Conservation (phyloP, 805 yeast genomes). For the Ogataea parapolymorpha region DNA sequence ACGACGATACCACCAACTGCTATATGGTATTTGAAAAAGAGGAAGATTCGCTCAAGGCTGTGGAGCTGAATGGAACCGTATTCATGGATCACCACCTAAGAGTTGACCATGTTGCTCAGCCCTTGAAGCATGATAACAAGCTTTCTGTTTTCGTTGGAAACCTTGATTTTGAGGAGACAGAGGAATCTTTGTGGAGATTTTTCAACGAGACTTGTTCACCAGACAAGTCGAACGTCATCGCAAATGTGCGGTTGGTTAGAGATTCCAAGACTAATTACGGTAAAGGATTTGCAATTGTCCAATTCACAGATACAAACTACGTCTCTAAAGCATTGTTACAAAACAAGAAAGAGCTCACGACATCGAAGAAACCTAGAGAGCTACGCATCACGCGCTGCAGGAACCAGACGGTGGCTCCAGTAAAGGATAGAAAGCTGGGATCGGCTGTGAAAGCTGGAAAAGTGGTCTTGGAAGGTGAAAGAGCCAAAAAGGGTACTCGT, state of each 20-base stretch:
- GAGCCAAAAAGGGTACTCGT: conserved; percentile 68
- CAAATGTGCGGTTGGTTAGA: conserved; percentile 85
- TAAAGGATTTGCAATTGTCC: conserved; percentile 96
- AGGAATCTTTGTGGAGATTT: conserved; percentile 83
- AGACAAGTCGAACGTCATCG: conserved; percentile 49
- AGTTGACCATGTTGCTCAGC: conserved; percentile 92
- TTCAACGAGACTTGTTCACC: conserved; percentile 47
- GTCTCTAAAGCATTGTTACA: conserved; percentile 80
- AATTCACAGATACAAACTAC: conserved; percentile 67
- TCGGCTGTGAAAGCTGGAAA: conserved; percentile 74
- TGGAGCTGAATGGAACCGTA: conserved; percentile 58
- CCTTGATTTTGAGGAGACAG: conserved; percentile 87
- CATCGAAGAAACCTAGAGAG: conserved; percentile 47
- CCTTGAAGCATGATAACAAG: conserved; percentile 78
- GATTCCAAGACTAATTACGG: conserved; percentile 94
- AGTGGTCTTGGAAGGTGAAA: conserved; percentile 63
- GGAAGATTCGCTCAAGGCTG: conserved; percentile 43
- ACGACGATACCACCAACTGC: conserved; percentile 77
- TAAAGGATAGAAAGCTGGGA: conserved; percentile 58
- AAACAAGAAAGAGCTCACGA: conserved; percentile 58
- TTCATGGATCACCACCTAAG: conserved; percentile 76
- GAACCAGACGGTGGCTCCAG: conserved; percentile 19
- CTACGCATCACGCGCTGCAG: conserved; percentile 77
- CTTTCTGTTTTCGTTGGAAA: conserved; percentile 90
- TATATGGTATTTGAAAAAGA: conserved; percentile 74